Conservation (phyloP, 169 alveolate species). For the Amoebophrya sp. region DNA sequence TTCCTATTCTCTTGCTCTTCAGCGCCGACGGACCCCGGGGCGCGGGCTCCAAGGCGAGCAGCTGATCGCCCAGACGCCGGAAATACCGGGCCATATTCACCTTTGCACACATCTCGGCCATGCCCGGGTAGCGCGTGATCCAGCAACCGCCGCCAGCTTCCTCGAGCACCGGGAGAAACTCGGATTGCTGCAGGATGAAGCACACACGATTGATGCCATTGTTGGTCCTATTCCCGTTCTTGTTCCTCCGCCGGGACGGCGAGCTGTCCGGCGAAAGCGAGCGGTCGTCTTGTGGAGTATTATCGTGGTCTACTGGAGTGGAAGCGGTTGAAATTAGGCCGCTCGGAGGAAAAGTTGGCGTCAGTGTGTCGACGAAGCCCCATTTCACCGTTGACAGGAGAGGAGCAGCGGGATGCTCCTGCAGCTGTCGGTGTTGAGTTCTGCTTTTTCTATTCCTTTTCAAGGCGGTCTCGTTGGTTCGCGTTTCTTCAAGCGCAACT, state of each 20-base stretch:
- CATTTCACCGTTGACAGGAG: too few relatives aligned
- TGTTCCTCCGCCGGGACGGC: too few relatives aligned
- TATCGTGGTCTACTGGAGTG: too few relatives aligned
- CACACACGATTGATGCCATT: neutral
- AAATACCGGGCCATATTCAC: neutral
- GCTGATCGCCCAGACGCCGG: neutral
- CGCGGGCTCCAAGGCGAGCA: neutral
- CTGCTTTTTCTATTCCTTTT: too few relatives aligned
- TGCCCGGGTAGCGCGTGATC: neutral
- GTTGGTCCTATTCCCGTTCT: too few relatives aligned
- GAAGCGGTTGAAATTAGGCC: too few relatives aligned
- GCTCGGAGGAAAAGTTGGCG: too few relatives aligned
- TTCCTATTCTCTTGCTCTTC: neutral
- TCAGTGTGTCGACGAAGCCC: too few relatives aligned
- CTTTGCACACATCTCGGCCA: slow-evolving; percentile 5
- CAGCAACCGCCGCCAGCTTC: neutral
- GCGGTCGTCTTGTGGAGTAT: too few relatives aligned
- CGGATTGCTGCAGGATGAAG: neutral
- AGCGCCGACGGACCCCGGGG: neutral
- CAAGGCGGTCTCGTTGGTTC: neutral
- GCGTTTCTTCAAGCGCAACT: neutral
- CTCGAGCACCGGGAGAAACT: neutral
- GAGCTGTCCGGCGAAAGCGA: too few relatives aligned
- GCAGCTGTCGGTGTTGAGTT: too few relatives aligned
- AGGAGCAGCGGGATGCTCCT: too few relatives aligned